Conservation (phyloP, 164 flowering plant genomes). For the Vitis cinerea region DNA sequence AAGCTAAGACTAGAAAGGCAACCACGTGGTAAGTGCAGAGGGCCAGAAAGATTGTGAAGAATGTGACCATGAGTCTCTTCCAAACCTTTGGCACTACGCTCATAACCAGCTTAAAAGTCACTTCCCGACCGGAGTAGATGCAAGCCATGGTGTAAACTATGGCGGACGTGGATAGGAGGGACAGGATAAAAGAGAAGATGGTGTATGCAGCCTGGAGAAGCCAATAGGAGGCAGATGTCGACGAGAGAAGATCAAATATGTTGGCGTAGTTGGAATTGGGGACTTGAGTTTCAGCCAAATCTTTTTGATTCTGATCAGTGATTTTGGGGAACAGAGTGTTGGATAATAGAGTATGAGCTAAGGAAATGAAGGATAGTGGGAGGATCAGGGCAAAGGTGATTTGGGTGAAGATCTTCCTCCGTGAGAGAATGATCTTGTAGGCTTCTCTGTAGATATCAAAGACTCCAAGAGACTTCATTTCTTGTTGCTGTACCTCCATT, state of each 20-base stretch:
- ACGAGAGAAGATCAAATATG: conserved; percentile 21
- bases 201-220: conserved; percentile 32
- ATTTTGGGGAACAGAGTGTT: conserved; percentile 31
- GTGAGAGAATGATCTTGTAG: conserved; percentile 38
- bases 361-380: conserved; percentile 61
- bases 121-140: conserved; percentile 33
- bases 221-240: conserved; percentile 22
- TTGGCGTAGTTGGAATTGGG: conserved; percentile 11
- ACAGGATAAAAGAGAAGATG: conserved; percentile 30
- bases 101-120: conserved; percentile 29
- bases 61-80: conserved; percentile 38
- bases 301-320: conserved; percentile 13
- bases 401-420: conserved; percentile 45
- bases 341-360: conserved; percentile 44
- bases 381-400: conserved; percentile 59
- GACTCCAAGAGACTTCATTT: conserved; percentile 42
- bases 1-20: not conserved
- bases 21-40: conserved; percentile 17
- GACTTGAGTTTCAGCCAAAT: conserved; percentile 5
- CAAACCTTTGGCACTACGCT: conserved; percentile 49
- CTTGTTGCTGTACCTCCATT: conserved; percentile 51
- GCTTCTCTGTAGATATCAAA: conserved; percentile 42
- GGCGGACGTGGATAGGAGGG: conserved; percentile 49
- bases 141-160: conserved; percentile 47
- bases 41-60: conserved; percentile 13